These are phyloP conservation scores for Ogataea parapolymorpha DNA, from an alignment of 805 yeast genomes.

Conservation along the genomic window DNA sequence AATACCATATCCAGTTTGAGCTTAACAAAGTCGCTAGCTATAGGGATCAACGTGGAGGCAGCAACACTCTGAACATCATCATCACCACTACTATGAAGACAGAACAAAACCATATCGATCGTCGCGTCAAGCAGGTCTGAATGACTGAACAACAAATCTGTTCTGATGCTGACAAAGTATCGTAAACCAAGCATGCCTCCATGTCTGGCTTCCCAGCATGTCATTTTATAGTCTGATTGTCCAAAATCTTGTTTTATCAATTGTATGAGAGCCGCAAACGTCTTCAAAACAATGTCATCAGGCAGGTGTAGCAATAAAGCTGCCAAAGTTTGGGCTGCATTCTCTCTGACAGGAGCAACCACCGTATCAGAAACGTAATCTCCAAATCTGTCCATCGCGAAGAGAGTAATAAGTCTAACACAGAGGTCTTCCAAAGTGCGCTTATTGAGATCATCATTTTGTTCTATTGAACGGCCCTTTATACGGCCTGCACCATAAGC, in stretches of 20 bases:
- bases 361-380: slow-evolving; percentile 97
- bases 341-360: slow-evolving; percentile 96
- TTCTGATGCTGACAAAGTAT: slow-evolving; percentile 86
- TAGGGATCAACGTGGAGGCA: slow-evolving; percentile 88
- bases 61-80: slow-evolving; percentile 98
- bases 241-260: slow-evolving; percentile 62
- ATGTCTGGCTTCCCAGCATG: slow-evolving; percentile 96
- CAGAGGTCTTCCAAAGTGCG: slow-evolving; percentile 83
- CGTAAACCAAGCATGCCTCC: slow-evolving; percentile 95
- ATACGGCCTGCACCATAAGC: slow-evolving; percentile 85
- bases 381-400: slow-evolving; percentile 92
- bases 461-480: slow-evolving; percentile 53
- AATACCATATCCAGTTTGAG: slow-evolving; percentile 50
- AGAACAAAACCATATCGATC: slow-evolving; percentile 81
- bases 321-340: slow-evolving; percentile 92
- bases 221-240: slow-evolving; percentile 41
- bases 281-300: slow-evolving; percentile 51
- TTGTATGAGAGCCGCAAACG: slow-evolving; percentile 62
- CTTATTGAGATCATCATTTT: slow-evolving; percentile 63
- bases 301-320: slow-evolving; percentile 78
- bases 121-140: slow-evolving; percentile 64
- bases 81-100: slow-evolving; percentile 74
- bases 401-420: slow-evolving; percentile 76
- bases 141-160: slow-evolving; percentile 64
- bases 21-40: slow-evolving; percentile 81